A percentile compares a stretch with the other conserved stretches of the same genome.
Evolutionary conservation across 1,284 basidiomycete genomes (phyloP).

Genomic region (Agaricales sp.): DNA sequence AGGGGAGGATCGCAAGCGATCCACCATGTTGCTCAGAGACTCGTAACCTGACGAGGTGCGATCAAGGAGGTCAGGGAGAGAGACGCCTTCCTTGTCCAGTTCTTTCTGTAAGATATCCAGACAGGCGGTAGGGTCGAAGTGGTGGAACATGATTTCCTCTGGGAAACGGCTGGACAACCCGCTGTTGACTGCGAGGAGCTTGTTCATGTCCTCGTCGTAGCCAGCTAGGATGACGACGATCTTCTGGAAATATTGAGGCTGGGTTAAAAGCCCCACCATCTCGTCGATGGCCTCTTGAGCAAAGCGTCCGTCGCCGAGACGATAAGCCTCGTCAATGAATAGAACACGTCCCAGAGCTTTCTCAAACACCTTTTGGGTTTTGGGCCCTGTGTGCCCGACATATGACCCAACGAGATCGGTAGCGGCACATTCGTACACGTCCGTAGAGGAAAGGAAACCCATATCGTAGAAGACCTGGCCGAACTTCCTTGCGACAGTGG

Average conservation of each 20-base stretch:
- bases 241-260: slow-evolving; percentile 11
- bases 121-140: slow-evolving; percentile 11
- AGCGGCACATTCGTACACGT: slow-evolving; percentile 54
- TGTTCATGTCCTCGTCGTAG: slow-evolving; percentile 15
- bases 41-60: slow-evolving; percentile 8
- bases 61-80: slow-evolving; percentile 11
- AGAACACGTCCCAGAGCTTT: slow-evolving; percentile 23
- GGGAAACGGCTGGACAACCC: slow-evolving; percentile 15
- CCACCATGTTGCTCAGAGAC: slow-evolving; percentile 13
- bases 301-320: slow-evolving; percentile 16
- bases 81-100: slow-evolving; percentile 7
- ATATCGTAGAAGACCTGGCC: slow-evolving; percentile 57
- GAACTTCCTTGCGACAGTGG: slow-evolving; percentile 39
- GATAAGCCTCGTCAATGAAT: slow-evolving; percentile 25
- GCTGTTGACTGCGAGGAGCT: slow-evolving; percentile 12
- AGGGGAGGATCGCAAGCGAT: slow-evolving; percentile 15
- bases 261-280: slow-evolving; percentile 13
- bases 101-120: slow-evolving; percentile 7
- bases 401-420: slow-evolving; percentile 26
- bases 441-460: slow-evolving; percentile 42
- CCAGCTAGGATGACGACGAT: slow-evolving; percentile 16
- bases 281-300: slow-evolving; percentile 16
- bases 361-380: slow-evolving; percentile 19
- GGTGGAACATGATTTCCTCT: slow-evolving; percentile 12
- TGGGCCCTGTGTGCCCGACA: slow-evolving; percentile 25